Conservation (phyloP, 306 rosid genomes). For the Prunus persica region Prunus_persica_NCBIv2 NC_034010.1:22479001-22479500, state of each 20-base stretch:
- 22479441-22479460: conserved; percentile 73
- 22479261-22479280: conserved; percentile 40
- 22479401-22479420: conserved; percentile 53
- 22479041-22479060: conserved; percentile 39
- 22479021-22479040: conserved; percentile 49
- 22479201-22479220: conserved; percentile 46
- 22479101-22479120: conserved; percentile 65
- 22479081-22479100: conserved; percentile 56
- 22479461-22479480: conserved; percentile 64
- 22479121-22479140: conserved; percentile 63
- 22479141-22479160: conserved; percentile 43
- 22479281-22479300: conserved; percentile 36
- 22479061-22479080: conserved; percentile 39
- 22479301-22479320: conserved; percentile 41
- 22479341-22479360: conserved; percentile 64
- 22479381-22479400: conserved; percentile 62
- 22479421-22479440: conserved; percentile 54
- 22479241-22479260: conserved; percentile 36
- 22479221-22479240: conserved; percentile 45
- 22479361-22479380: conserved; percentile 56
- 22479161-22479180: conserved; percentile 49
- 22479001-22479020: conserved; percentile 20
- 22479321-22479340: conserved; percentile 54
- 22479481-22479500: conserved; percentile 83
- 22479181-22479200: conserved; percentile 43